Evolutionary conservation across 768 basidiomycete genomes (phyloP).

Genomic region (Pisolithus microcarpus): DNA sequence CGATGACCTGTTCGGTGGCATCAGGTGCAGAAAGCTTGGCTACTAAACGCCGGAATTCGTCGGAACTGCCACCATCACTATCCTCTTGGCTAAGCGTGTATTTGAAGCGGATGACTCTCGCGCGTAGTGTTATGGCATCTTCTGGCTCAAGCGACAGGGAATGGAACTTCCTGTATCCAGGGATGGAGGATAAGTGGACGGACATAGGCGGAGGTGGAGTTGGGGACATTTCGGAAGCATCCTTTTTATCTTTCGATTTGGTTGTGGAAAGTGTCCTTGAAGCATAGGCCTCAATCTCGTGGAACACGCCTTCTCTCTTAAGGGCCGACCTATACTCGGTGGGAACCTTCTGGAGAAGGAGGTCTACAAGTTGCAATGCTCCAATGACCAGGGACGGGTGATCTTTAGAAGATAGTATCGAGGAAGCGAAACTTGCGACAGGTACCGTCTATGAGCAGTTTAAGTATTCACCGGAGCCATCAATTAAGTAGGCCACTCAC

Average conservation of each 20-base stretch:
- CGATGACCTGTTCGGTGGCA: slow-evolving; percentile 56
- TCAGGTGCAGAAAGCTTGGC: slow-evolving; percentile 48
- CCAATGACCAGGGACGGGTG: slow-evolving; percentile 80
- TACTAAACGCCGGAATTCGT: slow-evolving; percentile 58
- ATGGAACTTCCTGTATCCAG: slow-evolving; percentile 63
- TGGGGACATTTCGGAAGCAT: slow-evolving; percentile 27
- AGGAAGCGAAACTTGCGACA: slow-evolving; percentile 90
- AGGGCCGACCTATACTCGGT: slow-evolving; percentile 82
- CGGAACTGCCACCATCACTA: slow-evolving; percentile 51
- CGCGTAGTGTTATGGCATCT: slow-evolving; percentile 89
- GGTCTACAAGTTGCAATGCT: slow-evolving; percentile 88
- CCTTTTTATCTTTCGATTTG: slow-evolving; percentile 43
- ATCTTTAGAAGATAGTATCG: slow-evolving; percentile 88
- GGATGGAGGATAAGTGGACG: slow-evolving; percentile 38
- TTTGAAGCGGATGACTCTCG: slow-evolving; percentile 82
- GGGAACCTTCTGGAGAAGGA: slow-evolving; percentile 79
- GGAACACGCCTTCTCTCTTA: slow-evolving; percentile 91
- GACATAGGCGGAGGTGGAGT: slow-evolving; percentile 24
- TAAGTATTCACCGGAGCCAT: slow-evolving; percentile 2
- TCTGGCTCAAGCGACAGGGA: slow-evolving; percentile 72
- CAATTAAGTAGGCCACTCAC: slow-evolving; percentile 38
- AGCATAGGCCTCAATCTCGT: slow-evolving; percentile 82
- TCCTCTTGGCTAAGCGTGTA: slow-evolving; percentile 56
- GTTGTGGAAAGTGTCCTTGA: slow-evolving; percentile 50
- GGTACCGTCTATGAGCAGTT: slow-evolving; percentile 66